Evolutionary conservation across 805 yeast species (phyloP).

Genomic region (Suhomyces kilbournensis): DNA sequence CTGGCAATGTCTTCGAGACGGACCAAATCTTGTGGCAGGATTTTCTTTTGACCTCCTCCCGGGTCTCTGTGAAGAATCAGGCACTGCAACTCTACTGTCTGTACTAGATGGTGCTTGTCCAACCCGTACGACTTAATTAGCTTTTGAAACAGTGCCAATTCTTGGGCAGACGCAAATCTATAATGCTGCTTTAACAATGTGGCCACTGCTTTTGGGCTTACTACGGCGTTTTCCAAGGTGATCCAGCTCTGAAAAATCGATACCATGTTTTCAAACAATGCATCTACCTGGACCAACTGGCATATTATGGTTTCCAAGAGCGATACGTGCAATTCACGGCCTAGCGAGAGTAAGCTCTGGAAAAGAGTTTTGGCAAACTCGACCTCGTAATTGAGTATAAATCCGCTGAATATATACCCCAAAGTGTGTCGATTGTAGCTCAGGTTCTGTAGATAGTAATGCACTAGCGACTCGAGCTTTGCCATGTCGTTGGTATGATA

Average conservation of each 20-base stretch:
- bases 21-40: slow-evolving; percentile 23
- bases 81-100: slow-evolving; percentile 20
- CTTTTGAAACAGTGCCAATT: slow-evolving; percentile 19
- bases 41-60: slow-evolving; percentile 20
- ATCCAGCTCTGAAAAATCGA: slow-evolving; percentile 28
- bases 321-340: slow-evolving; percentile 19
- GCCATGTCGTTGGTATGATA: slow-evolving; percentile 34
- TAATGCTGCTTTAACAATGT: slow-evolving; percentile 27
- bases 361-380: slow-evolving; percentile 27
- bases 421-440: slow-evolving; percentile 23
- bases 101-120: slow-evolving; percentile 22
- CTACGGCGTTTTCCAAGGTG: neutral
- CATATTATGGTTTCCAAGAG: slow-evolving; percentile 26
- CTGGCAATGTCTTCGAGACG: slow-evolving; percentile 17
- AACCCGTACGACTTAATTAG: slow-evolving; percentile 18
- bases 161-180: slow-evolving; percentile 27
- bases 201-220: slow-evolving; percentile 23
- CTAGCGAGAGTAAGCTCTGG: slow-evolving; percentile 19
- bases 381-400: slow-evolving; percentile 32
- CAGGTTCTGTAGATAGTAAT: slow-evolving; percentile 18
- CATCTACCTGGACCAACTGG: slow-evolving; percentile 23
- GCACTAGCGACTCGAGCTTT: slow-evolving; percentile 18
- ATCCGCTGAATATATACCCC: slow-evolving; percentile 28
- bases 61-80: slow-evolving; percentile 26
- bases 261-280: slow-evolving; percentile 30